Evolutionary conservation across 1,284 basidiomycete species (phyloP), one percentile per base, ranked within the genome.

Genomic region (Puccinia polysora): DNA sequence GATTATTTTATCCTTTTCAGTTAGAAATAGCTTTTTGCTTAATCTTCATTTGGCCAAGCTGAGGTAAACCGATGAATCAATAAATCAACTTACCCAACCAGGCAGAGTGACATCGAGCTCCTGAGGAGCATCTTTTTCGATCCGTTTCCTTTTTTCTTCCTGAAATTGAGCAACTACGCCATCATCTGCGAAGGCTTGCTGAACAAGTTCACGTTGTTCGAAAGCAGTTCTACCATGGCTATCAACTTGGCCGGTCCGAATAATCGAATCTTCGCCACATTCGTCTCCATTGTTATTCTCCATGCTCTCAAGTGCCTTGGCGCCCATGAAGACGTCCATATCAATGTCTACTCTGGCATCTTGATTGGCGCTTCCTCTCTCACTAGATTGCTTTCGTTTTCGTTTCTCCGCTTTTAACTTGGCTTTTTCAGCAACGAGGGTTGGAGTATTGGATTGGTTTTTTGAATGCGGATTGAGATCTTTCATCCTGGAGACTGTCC

Each of bases 181-280:
- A 80, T 98, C 95, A 0, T 91, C 91, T 0, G 95, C 95, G 82
- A 98, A 98, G 0, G 95, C 96, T 74, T 88, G 86, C 0, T 92
- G 89, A 7, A 98, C 93, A 4, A 98, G 84, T 75, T 96, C 89
- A 28, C 89, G 84, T 79, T 96, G 92, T 78, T 89, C 83, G 79
- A 93, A 89, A 0, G 88, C 88, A 59, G 83, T 84, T 1, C 84
- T 77, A n/a, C 81, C 81, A 55, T 80, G 82, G 52, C 75, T 78
- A 83, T 58, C 79, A 69, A 74, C 10, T 73, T 63, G 34, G 75
- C 80, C 76, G 84, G 83, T 5, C 80, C 81, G 67, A 20, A 69
- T 69, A 25, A 69, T 59, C 38, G 67, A 53, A 45, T 69, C 67
- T 2, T 36, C 67, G 20, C 34, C 67, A 49, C 18, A 25, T 15